These are phyloP conservation scores for Paralagenidium karlingii DNA, from an alignment of 352 stramenopile species.

Conservation along the genomic window DNA sequence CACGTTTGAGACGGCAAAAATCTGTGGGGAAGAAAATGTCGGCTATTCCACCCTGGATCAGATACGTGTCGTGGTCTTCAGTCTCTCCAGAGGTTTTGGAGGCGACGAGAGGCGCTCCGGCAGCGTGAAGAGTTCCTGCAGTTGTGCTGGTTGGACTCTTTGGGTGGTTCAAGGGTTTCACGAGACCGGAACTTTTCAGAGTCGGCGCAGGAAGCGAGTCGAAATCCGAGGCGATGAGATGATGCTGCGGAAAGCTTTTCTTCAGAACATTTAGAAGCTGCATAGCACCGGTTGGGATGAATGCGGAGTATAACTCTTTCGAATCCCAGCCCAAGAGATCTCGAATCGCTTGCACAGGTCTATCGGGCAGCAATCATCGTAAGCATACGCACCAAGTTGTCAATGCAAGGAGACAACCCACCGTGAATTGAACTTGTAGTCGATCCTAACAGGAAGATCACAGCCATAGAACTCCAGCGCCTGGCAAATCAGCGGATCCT, in stretches of 20 bases:
- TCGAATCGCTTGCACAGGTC: slow-evolving; percentile 13
- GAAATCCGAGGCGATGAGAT: slow-evolving; percentile 83
- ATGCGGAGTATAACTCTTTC: slow-evolving; percentile 46
- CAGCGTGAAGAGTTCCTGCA: slow-evolving; percentile 46
- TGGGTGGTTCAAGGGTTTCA: slow-evolving; percentile 45
- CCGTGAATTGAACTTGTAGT: slow-evolving; percentile 59
- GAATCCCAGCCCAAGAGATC: slow-evolving; percentile 34
- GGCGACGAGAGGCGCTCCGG: slow-evolving; percentile 80
- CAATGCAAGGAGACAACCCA: too few relatives aligned
- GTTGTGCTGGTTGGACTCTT: slow-evolving; percentile 59
- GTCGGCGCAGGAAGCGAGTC: slow-evolving; percentile 70
- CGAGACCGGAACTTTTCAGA: slow-evolving; percentile 23
- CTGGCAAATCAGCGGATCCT: slow-evolving; percentile 62
- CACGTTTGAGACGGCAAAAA: slow-evolving; percentile 67
- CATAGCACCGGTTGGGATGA: slow-evolving; percentile 80
- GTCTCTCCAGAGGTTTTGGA: slow-evolving; percentile 59
- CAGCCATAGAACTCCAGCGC: slow-evolving; percentile 62
- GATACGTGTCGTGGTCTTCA: slow-evolving; percentile 80
- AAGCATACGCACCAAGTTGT: not conserved
- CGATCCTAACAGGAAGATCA: slow-evolving; percentile 44
- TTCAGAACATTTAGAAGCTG: slow-evolving; percentile 76
- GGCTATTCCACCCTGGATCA: slow-evolving; percentile 70
- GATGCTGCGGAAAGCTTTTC: slow-evolving; percentile 67
- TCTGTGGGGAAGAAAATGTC: slow-evolving; percentile 89
- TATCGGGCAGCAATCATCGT: not conserved